These are phyloP conservation scores for Volvox africanus DNA, from an alignment of 139 green algal genomes.

Conservation along the genomic window DNA sequence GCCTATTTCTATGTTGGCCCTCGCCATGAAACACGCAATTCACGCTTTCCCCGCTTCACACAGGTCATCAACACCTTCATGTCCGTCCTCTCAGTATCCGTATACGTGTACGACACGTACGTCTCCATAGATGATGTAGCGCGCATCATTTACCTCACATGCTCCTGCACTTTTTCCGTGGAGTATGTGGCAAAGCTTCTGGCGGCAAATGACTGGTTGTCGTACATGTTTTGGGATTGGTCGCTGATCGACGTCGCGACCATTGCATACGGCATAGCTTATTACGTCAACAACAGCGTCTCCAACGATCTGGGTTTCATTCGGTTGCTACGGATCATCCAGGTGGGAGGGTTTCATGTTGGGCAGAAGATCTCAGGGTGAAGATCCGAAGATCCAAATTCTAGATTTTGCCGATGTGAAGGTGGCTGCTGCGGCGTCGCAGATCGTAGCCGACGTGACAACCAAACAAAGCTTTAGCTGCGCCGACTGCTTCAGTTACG, in stretches of 20 bases:
- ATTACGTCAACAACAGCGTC: not conserved
- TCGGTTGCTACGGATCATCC: conserved; percentile 18
- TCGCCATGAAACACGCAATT: too few species aligned
- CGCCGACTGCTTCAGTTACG: not conserved
- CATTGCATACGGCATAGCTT: conserved; percentile 33
- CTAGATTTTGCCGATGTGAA: too few species aligned
- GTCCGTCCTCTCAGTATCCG: conserved; percentile 5
- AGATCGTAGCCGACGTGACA: too few species aligned
- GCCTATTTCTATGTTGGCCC: too few species aligned
- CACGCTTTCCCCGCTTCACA: too few species aligned
- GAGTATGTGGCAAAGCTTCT: conserved; percentile 49
- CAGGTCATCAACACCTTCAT: conserved; percentile 26
- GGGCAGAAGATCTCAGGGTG: too few species aligned
- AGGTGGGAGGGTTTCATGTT: not conserved
- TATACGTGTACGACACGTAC: conserved; percentile 49
- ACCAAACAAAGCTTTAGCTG: too few species aligned
- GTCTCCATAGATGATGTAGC: not conserved
- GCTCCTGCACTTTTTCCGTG: conserved; percentile 38
- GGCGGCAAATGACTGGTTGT: not conserved
- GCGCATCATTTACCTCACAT: conserved; percentile 1
- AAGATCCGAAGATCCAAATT: too few species aligned
- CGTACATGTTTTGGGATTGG: conserved; percentile 45
- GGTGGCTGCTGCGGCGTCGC: too few species aligned
- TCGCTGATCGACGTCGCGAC: conserved; percentile 37
- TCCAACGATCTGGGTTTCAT: not conserved